Evolutionary conservation across 140 eudicot species (phyloP).

Genomic region (Flaveria floridana): DNA sequence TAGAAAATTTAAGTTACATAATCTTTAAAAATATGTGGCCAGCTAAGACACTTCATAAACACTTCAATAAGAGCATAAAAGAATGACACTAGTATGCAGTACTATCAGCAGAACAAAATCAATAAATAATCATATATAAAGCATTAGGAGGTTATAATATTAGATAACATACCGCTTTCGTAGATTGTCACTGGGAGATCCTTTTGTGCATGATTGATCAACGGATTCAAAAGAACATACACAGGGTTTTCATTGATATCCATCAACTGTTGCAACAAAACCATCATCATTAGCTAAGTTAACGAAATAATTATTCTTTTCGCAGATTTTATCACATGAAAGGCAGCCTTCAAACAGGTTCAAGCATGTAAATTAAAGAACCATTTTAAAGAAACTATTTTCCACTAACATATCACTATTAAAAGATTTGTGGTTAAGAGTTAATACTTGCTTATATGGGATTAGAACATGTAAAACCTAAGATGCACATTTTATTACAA

Average conservation of each 20-base stretch:
- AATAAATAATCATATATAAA: background rate
- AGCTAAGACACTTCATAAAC: background rate
- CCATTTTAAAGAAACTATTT: background rate
- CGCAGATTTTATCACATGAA: background rate
- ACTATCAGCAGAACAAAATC: background rate
- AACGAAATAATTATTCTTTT: background rate
- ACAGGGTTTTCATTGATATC: conserved; percentile 95
- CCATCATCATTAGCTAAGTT: conserved; percentile 21
- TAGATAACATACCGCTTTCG: conserved; percentile 72
- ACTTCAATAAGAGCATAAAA: background rate
- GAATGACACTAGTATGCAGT: background rate
- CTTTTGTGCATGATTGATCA: conserved; percentile 89
- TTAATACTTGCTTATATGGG: background rate
- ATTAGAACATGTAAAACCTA: background rate
- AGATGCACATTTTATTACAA: background rate
- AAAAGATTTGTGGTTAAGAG: background rate
- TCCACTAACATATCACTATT: background rate
- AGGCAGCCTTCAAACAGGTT: too few species aligned
- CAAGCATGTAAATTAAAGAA: background rate
- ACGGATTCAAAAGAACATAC: conserved; percentile 83
- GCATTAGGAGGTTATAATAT: background rate
- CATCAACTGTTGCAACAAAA: conserved; percentile 69
- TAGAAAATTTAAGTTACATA: background rate
- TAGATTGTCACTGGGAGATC: conserved; percentile 84
- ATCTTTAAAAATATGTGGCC: background rate